Evolutionary conservation across 2,329 filamentous ascomycete genomes (phyloP).

Genomic region (Ampelomyces quisqualis): DNA sequence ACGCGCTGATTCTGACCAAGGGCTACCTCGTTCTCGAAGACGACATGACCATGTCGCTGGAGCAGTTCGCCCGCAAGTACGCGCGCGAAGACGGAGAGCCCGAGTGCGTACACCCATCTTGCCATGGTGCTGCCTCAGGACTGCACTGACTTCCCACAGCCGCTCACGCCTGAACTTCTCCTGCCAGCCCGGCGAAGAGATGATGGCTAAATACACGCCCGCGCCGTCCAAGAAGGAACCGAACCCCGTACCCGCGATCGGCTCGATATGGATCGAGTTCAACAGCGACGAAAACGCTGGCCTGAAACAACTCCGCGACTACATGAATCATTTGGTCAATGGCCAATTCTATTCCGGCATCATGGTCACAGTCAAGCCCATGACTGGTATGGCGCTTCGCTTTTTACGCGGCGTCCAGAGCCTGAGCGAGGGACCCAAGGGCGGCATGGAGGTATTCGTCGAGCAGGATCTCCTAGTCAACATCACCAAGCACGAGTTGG

Average conservation of each 20-base stretch:
- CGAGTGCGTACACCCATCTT: slow-evolving; percentile 59
- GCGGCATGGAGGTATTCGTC: slow-evolving; percentile 89
- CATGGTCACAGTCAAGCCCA: slow-evolving; percentile 78
- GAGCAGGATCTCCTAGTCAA: slow-evolving; percentile 96
- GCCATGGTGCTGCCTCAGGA: not conserved
- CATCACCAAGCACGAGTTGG: slow-evolving; percentile 95
- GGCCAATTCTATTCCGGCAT: slow-evolving; percentile 88
- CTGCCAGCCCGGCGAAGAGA: slow-evolving; percentile 76
- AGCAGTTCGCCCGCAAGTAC: slow-evolving; percentile 75
- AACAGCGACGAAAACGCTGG: slow-evolving; percentile 76
- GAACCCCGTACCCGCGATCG: slow-evolving; percentile 71
- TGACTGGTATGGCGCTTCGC: slow-evolving; percentile 71
- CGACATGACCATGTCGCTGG: slow-evolving; percentile 81
- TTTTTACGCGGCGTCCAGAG: slow-evolving; percentile 34
- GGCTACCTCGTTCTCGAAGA: slow-evolving; percentile 91
- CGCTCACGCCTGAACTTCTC: slow-evolving; percentile 84
- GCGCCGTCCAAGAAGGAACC: slow-evolving; percentile 68
- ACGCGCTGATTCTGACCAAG: slow-evolving; percentile 52
- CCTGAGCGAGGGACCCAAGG: slow-evolving; percentile 61
- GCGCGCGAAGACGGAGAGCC: slow-evolving; percentile 70
- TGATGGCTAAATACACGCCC: slow-evolving; percentile 81
- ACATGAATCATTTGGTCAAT: slow-evolving; percentile 76
- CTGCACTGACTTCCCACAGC: slow-evolving; percentile 51
- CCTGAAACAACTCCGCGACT: slow-evolving; percentile 87
- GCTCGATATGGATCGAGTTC: slow-evolving; percentile 93